These are phyloP conservation scores for Dispira simplex DNA, from an alignment of 192 early-diverging fungal genomes.

Conservation along the genomic window DNA sequence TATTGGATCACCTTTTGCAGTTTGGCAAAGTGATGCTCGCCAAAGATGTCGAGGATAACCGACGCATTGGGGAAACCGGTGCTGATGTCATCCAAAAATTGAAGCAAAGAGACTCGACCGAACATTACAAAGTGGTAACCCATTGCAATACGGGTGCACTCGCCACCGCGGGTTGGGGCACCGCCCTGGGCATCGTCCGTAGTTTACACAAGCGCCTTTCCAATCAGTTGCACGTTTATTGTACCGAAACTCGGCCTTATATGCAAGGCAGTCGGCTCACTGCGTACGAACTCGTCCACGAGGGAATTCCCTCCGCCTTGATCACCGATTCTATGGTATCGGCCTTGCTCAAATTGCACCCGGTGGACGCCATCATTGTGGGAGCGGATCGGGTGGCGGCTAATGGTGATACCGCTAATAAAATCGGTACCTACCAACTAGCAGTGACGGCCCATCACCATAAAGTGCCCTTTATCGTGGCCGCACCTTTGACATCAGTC, in stretches of 20 bases:
- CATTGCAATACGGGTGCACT: conserved; percentile 96
- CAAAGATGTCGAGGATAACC: conserved; percentile 76
- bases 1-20: conserved; percentile 30
- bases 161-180: conserved; percentile 75
- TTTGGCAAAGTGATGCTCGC: conserved; percentile 73
- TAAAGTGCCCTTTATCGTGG: conserved; percentile 79
- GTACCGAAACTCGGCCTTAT: conserved; percentile 95
- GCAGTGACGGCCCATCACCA: conserved; percentile 83
- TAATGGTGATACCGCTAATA: conserved; percentile 98
- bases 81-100: conserved; percentile 51
- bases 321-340: conserved; percentile 89
- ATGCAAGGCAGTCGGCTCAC: conserved; percentile 95
- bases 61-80: conserved; percentile 66
- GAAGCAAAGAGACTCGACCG: neutral
- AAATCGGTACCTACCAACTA: conserved; percentile 97
- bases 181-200: conserved; percentile 88
- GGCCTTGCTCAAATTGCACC: conserved; percentile 45
- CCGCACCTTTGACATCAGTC: conserved; percentile 86
- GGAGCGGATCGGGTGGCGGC: conserved; percentile 92
- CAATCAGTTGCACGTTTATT: conserved; percentile 63
- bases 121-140: conserved; percentile 50
- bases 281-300: conserved; percentile 83
- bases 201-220: conserved; percentile 34
- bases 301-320: conserved; percentile 83
- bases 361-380: conserved; percentile 76